These are phyloP conservation scores for Chrysoporthe deuterocubensis DNA, from an alignment of 2,329 filamentous ascomycete species.

Conservation along the genomic window DNA sequence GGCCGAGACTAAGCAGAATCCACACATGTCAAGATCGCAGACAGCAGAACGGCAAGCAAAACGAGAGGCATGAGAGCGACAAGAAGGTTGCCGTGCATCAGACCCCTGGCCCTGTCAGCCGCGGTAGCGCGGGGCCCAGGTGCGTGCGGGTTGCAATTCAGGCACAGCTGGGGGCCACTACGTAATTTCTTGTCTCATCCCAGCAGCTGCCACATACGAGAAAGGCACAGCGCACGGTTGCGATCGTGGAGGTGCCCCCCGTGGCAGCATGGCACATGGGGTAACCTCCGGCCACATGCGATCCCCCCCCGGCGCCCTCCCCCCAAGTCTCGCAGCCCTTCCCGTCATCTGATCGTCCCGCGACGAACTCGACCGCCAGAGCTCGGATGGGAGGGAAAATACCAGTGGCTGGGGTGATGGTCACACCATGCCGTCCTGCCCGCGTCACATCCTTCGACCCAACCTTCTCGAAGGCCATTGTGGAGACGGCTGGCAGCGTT, in stretches of 20 bases:
- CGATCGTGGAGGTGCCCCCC: too few relatives aligned
- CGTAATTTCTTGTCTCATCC: slow-evolving; percentile 9
- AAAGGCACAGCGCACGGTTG: too few relatives aligned
- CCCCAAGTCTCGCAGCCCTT: background rate
- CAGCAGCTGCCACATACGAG: background rate
- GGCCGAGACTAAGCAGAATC: background rate
- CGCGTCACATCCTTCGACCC: slow-evolving; percentile 12
- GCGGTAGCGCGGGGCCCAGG: background rate
- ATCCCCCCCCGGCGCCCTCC: background rate
- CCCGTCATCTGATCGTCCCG: background rate
- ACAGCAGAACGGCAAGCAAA: background rate
- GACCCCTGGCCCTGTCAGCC: background rate
- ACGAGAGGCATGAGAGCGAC: background rate
- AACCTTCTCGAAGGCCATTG: slow-evolving; percentile 18
- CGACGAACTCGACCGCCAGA: background rate
- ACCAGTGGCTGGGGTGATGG: background rate
- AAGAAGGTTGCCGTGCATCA: slow-evolving; percentile 4
- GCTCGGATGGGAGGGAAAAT: slow-evolving; percentile 2
- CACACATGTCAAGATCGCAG: background rate
- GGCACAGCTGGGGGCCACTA: slow-evolving; percentile 5
- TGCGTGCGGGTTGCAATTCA: slow-evolving; percentile 3
- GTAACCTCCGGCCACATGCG: background rate
- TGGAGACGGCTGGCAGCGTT: slow-evolving; percentile 13
- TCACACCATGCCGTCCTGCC: slow-evolving; percentile 1
- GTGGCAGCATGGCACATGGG: too few relatives aligned